Base-by-base conservation (phyloP, 768 basidiomycete species). In the Lactarius quietus region DNA sequence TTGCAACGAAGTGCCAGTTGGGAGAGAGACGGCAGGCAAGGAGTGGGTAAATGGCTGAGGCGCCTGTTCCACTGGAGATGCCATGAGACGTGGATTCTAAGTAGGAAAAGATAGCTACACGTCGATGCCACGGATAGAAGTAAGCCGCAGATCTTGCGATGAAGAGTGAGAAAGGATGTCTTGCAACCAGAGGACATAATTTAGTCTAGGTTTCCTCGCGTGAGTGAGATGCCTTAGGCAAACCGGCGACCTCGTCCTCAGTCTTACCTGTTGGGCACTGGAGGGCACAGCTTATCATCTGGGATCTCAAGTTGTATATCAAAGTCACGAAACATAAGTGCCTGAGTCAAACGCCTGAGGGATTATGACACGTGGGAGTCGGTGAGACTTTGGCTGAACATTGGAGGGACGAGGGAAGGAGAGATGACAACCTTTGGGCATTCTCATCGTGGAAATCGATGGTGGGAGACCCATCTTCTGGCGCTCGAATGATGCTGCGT, bases 11-110 rank as follows among this genome's bases (percentile, higher is more conserved):
- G 1, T 70, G 71, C 86, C 89, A 92, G 5, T 67, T 73, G 6
- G 78, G 72, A 52, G 84, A 76, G 39, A 84, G 69, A 2, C 78
- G 78, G 68, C 87, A 88, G 0, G 80, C 84, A 0, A 98, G 79
- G 1, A 98, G 78, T 0, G 95, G 89, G 69, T 97, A 98, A 62
- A 98, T 93, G 0, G 86, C 90, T 0, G 92, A 92, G 8, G 94
- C 88, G 0, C 96, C 96, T 9, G 95, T 96, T 26, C 96, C 96
- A 43, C 93, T 93, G 38, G 10, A 39, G n/a, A n/a, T n/a, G 39
- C 17, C 8, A 20, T 23, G 39, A 23, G 38, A 38, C 1, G 9
- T 39, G 29, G 26, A 20, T 45, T 26, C 48, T 43, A 48, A 31
- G 48, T 39, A 48, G 28, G 28, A 18, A 5, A 8, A 3, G 7